phyloP scores from a whole-genome alignment of 1,139 yeast genomes.

The Scheffersomyces lignicola region DNA sequence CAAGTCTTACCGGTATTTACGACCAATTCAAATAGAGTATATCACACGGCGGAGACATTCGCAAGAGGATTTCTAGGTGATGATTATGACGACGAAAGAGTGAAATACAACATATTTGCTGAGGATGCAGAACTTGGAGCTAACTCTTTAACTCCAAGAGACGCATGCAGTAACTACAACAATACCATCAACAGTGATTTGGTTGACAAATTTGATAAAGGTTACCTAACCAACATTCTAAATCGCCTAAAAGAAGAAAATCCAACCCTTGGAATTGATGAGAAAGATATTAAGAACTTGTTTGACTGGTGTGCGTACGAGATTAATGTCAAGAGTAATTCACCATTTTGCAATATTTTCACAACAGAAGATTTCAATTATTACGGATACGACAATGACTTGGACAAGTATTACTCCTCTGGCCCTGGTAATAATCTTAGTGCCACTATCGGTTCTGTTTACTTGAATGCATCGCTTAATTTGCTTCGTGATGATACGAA shows the following conservation, averaged over 20 bases:
- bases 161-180: conserved; percentile 22
- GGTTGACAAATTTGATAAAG: conserved; percentile 15
- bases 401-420: conserved; percentile 42
- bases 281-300: conserved; percentile 37
- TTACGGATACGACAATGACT: conserved; percentile 44
- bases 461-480: conserved; percentile 30
- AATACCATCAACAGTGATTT: conserved; percentile 10
- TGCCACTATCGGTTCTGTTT: conserved; percentile 18
- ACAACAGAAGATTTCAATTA: conserved; percentile 44
- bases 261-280: conserved; percentile 25
- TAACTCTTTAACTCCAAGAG: conserved; percentile 30
- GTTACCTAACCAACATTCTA: conserved; percentile 17
- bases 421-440: conserved; percentile 42
- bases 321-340: conserved; percentile 45
- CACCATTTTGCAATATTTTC: conserved; percentile 49
- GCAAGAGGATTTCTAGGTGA: conserved; percentile 29
- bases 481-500: conserved; percentile 22
- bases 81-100: conserved; percentile 14
- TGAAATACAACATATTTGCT: conserved; percentile 18
- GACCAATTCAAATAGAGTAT: conserved; percentile 24
- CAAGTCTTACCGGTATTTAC: conserved; percentile 25
- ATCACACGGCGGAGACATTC: conserved; percentile 24
- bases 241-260: conserved; percentile 21
- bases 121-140: conserved; percentile 24
- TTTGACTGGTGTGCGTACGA: conserved; percentile 52